Conservation (phyloP, 2,329 filamentous ascomycete species). For the Ceratocystiopsis brevicomis region DNA sequence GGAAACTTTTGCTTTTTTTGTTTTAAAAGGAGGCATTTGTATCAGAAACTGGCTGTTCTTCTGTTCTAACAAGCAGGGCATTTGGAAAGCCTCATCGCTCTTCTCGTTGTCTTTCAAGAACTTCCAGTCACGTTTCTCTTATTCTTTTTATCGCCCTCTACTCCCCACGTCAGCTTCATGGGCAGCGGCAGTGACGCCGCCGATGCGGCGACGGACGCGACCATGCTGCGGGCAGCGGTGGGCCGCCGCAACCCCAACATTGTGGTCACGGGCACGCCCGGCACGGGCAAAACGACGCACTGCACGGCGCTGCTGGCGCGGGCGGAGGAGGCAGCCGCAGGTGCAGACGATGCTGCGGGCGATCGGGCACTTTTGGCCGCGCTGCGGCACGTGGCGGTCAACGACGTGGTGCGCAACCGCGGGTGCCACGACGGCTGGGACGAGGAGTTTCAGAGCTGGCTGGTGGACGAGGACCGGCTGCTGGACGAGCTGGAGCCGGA, state of each 20-base stretch:
- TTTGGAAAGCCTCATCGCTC: too few relatives aligned
- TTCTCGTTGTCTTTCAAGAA: too few relatives aligned
- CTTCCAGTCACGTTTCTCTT: too few relatives aligned
- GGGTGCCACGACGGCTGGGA: conserved; percentile 77
- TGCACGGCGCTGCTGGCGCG: conserved; percentile 61
- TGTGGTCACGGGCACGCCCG: conserved; percentile 86
- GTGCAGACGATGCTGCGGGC: conserved; percentile 19
- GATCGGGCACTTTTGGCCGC: neutral
- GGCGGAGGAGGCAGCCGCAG: conserved; percentile 19
- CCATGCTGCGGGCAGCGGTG: neutral
- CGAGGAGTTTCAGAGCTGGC: conserved; percentile 68
- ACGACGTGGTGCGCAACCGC: conserved; percentile 77
- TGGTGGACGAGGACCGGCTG: conserved; percentile 88
- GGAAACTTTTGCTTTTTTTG: too few relatives aligned
- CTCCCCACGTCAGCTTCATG: too few relatives aligned
- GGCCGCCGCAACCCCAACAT: conserved; percentile 52
- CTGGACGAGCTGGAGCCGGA: conserved; percentile 62
- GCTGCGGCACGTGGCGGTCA: conserved; percentile 73
- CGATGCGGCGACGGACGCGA: too few relatives aligned
- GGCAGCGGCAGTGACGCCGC: too few relatives aligned
- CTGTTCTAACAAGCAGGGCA: too few relatives aligned
- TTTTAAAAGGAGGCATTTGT: too few relatives aligned
- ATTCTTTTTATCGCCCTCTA: too few relatives aligned
- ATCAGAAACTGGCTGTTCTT: too few relatives aligned
- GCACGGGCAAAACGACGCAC: conserved; percentile 89